Evolutionary conservation across 352 stramenopile genomes (phyloP).

Genomic region (Phytophthora agathidicida): DNA sequence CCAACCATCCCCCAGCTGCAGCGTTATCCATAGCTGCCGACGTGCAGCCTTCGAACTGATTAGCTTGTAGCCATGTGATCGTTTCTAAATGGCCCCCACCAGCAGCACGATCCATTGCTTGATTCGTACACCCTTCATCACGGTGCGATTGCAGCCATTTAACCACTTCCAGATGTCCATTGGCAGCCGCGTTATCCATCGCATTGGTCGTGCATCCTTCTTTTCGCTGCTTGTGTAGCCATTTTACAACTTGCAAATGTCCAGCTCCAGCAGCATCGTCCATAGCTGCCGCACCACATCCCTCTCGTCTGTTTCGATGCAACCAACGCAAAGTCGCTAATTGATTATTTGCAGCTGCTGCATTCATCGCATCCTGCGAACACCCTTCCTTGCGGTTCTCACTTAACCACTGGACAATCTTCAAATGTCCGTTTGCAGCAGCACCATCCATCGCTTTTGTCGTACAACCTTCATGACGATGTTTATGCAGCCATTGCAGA

Average conservation of each 20-base stretch:
- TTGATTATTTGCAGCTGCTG: constrained; percentile 27
- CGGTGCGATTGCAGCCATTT: constrained; percentile 40
- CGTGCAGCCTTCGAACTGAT: constrained; percentile 35
- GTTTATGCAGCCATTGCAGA: constrained; percentile 36
- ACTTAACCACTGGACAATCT: constrained; percentile 39
- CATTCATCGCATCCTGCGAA: constrained; percentile 32
- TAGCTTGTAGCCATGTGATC: constrained; percentile 33
- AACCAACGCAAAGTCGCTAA: constrained; percentile 25
- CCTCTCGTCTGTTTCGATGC: constrained; percentile 30
- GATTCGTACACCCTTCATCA: constrained; percentile 27
- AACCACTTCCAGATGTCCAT: constrained; percentile 33
- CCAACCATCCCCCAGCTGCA: constrained; percentile 28
- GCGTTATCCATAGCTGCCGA: constrained; percentile 32
- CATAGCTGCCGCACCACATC: constrained; percentile 26
- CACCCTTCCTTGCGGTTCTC: constrained; percentile 29
- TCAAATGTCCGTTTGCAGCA: constrained; percentile 27
- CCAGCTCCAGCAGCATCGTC: constrained; percentile 26
- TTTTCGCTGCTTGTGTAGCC: constrained; percentile 27
- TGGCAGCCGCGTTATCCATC: constrained; percentile 41
- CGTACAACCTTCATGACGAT: constrained; percentile 36
- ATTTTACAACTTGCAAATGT: constrained; percentile 30
- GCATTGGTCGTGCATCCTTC: constrained; percentile 33
- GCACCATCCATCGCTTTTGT: constrained; percentile 33
- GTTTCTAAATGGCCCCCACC: constrained; percentile 22
- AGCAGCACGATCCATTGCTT: constrained; percentile 36